These are phyloP conservation scores for Fusarium nematophilum DNA, from an alignment of 2,329 filamentous ascomycete genomes.

Conservation along the genomic window DNA sequence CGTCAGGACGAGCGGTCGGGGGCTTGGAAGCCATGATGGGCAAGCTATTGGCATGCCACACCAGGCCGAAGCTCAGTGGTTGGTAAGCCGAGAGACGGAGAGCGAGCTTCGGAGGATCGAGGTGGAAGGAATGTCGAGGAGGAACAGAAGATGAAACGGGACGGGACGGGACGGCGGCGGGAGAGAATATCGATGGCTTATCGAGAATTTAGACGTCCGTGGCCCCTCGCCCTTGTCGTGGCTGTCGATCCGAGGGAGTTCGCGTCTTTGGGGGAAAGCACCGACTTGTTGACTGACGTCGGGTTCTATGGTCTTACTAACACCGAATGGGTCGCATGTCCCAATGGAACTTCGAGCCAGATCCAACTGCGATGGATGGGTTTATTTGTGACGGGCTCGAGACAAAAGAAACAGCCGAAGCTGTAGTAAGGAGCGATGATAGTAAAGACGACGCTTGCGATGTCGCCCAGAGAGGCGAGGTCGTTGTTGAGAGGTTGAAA, in stretches of 20 bases:
- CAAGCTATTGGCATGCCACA: slow-evolving; percentile 44
- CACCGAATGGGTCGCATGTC: slow-evolving; percentile 36
- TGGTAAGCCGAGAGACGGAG: slow-evolving; percentile 19
- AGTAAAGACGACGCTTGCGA: background rate
- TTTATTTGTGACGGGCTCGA: background rate
- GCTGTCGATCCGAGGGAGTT: slow-evolving; percentile 26
- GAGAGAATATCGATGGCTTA: slow-evolving; percentile 3
- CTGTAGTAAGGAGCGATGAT: slow-evolving; percentile 5
- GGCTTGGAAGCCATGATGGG: slow-evolving; percentile 55
- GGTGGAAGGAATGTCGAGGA: slow-evolving; percentile 12
- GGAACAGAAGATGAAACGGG: slow-evolving; percentile 2
- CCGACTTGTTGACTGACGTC: slow-evolving; percentile 36
- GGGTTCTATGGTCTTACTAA: slow-evolving; percentile 39
- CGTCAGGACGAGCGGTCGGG: slow-evolving; percentile 42
- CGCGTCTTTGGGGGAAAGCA: slow-evolving; percentile 20
- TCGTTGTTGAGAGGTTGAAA: slow-evolving; percentile 10
- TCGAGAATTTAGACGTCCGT: slow-evolving; percentile 12
- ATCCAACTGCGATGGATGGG: slow-evolving; percentile 4
- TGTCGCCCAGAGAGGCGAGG: slow-evolving; percentile 4
- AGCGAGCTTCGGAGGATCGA: slow-evolving; percentile 17
- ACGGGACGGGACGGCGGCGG: slow-evolving; percentile 6
- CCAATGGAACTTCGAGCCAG: slow-evolving; percentile 12
- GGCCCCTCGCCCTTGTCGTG: slow-evolving; percentile 15
- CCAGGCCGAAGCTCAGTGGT: slow-evolving; percentile 14
- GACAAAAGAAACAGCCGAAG: background rate